Evolutionary conservation across 78 protist species (phyloP).

Genomic region (Chrysochromulina parva): DNA sequence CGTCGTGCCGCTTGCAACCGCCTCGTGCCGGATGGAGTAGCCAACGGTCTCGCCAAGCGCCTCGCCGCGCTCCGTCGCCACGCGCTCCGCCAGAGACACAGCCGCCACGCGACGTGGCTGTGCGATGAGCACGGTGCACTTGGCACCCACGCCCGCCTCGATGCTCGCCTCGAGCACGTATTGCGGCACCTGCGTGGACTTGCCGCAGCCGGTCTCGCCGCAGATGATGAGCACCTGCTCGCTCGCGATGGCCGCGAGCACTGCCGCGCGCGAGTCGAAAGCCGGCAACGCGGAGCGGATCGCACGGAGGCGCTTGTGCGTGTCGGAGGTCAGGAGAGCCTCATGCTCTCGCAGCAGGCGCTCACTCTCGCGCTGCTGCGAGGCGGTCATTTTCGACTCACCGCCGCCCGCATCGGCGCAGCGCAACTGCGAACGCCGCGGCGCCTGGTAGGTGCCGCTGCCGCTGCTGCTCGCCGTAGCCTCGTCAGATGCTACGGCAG

Average conservation of each 20-base stretch:
- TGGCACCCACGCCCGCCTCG: not conserved
- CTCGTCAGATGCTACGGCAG: no score
- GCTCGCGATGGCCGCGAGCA: not conserved
- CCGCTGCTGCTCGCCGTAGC: no score
- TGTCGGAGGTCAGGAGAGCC: not conserved
- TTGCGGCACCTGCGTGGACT: constrained; percentile 85
- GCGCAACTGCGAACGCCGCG: no score
- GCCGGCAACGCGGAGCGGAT: not conserved
- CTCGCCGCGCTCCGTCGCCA: constrained; percentile 78
- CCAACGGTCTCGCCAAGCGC: constrained; percentile 61
- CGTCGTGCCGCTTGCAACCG: not conserved
- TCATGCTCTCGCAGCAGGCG: not conserved
- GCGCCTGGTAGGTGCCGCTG: no score
- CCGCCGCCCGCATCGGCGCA: no score
- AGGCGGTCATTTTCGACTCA: no score
- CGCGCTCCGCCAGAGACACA: constrained; percentile 81
- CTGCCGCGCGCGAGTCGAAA: not conserved
- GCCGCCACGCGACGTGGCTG: constrained; percentile 95
- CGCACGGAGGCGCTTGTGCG: not conserved
- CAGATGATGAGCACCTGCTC: constrained; percentile 40
- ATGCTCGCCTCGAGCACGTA: constrained; percentile 69
- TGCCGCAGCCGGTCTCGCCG: constrained; percentile 93
- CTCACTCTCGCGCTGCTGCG: not conserved
- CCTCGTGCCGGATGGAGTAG: constrained; percentile 75
- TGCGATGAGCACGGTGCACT: constrained; percentile 69